Evolutionary conservation across 129 eudicot genomes (phyloP), one percentile per base, ranked within the genome.

Genomic region (Dittrichia graveolens): DNA sequence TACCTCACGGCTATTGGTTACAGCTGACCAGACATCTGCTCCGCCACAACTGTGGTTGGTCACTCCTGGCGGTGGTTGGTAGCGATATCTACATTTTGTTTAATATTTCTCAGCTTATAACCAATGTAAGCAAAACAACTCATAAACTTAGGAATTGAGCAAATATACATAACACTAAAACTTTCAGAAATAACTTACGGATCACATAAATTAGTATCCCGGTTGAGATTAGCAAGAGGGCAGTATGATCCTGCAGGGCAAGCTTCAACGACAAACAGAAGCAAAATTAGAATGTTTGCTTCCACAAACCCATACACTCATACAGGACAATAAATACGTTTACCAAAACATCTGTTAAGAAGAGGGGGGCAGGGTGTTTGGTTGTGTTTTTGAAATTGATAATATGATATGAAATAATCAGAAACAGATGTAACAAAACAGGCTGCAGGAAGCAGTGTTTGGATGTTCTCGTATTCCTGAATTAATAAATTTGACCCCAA

Each of bases 21-120:
- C 83, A 82, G 87, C 98, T 66, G 92, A 84, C 98, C 98, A 92
- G 11, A 75, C 65, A 72, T 92, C 95, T 37, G 98, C 98, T 85
- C 90, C 96, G 4, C 98, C 98, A 65, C 98, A 92, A 52, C 78
- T 87, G 74, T 87, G 96, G 72, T 89, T 89, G 35, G 71, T 10
- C 6, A 55, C 73, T 24, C 96, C 98, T 3, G 88, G 88, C 39
- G 98, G 98, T 50, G 89, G 82, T 71, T 87, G 96, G 78, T 92
- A 92, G 0, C 83, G 78, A 71, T 92, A 92, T 59, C 98, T 92
- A 71, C 85, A 76, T 12, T 58, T 76, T 65, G 15, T 53, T 1
- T 4, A 39, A 8, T 8, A 12, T 42, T 18, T 55, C 42, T 61
- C 47, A 61, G 67, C 3, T 60, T 11, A 35, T 38, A 60, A 10